Base-by-base conservation (phyloP, 257 asterid genomes). In the Solanum ahanhuiri region DNA sequence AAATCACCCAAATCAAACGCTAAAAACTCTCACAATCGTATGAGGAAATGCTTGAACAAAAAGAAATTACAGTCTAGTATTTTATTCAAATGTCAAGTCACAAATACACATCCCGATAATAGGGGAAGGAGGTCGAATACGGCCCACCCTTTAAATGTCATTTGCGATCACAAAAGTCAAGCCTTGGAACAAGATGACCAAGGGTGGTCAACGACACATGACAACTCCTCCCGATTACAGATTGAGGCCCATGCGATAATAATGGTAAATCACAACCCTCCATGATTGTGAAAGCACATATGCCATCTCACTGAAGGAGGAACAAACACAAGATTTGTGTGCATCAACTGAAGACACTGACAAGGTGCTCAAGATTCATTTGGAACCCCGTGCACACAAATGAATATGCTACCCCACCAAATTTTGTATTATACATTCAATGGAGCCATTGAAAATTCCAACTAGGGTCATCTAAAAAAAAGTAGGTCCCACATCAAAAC, bases 191-290 rank as follows among this genome's bases (percentile, higher is more conserved):
- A 14, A 48, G 20, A 48, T 48, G 18, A 48, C 20, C 2, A 48
- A 14, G 3, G 3, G 58, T 48, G 58, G 20, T 48, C 20, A 48
- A 48, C 0, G 9, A 1, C n/a, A 51, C 60, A 6, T 5, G 22
- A 51, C 0, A 15, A 15, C 0, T 5, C 1, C 1, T 51, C 8
- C 0, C 9, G 9, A 51, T 51, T 17, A 51, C 1, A 17, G 4
- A 17, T 1, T 51, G 3, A 51, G 9, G n/a, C 9, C n/a, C n/a
- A 54, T 2, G n/a, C 1, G 1, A 51, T 17, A 5, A 17, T 1
- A 17, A 17, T 51, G 9, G n/a, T 17, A 15, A 51, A 54, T 5
- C 1, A 51, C 1, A 17, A 17, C 63, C 3, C n/a, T 6, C 9
- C 3, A 51, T 51, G 60, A 17, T 17, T 18, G 0, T 0, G 4